A percentile compares a stretch with the other conserved stretches of the same genome.
Conservation (phyloP, 2,329 filamentous ascomycete species). For the Lasiodiplodia theobromae region DNA sequence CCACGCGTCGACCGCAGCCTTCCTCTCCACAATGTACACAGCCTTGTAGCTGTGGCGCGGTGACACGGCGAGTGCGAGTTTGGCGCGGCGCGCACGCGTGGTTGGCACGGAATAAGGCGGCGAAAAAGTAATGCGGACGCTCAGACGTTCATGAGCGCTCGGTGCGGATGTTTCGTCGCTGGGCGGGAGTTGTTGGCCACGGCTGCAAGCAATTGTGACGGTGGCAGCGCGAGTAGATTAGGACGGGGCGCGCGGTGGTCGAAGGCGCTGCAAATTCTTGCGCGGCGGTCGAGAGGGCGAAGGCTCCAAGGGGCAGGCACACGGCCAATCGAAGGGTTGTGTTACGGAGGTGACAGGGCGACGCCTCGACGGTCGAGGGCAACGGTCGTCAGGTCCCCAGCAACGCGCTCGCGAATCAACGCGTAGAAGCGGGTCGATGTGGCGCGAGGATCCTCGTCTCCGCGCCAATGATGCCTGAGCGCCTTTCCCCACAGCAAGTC, state of each 20-base stretch:
- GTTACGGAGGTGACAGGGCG: constrained; percentile 20
- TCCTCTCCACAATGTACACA: constrained; percentile 15
- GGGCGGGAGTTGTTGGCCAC: background rate
- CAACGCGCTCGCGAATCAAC: constrained; percentile 27
- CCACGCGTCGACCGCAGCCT: constrained; percentile 1
- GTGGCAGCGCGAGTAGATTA: constrained; percentile 8
- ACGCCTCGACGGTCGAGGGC: constrained; percentile 13
- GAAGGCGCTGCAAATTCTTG: background rate
- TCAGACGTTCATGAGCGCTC: constrained; percentile 4
- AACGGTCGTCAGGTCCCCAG: constrained; percentile 26
- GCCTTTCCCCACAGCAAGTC: constrained; percentile 16
- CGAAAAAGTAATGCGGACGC: constrained; percentile 11
- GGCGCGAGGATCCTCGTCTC: constrained; percentile 20
- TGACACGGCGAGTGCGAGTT: constrained; percentile 8
- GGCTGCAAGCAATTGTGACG: constrained; percentile 12
- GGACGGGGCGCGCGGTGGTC: background rate
- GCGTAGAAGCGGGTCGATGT: constrained; percentile 2
- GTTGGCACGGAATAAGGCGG: constrained; percentile 13
- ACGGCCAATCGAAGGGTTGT: constrained; percentile 12
- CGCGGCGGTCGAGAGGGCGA: constrained; percentile 2
- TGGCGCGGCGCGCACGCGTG: constrained; percentile 17
- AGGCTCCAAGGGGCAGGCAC: background rate
- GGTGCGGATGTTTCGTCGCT: background rate
- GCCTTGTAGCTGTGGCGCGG: constrained; percentile 9
- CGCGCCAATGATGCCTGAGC: constrained; percentile 17